phyloP scores from a whole-genome alignment of 805 yeast species.

The Nakazawaea wyomingensis region DNA sequence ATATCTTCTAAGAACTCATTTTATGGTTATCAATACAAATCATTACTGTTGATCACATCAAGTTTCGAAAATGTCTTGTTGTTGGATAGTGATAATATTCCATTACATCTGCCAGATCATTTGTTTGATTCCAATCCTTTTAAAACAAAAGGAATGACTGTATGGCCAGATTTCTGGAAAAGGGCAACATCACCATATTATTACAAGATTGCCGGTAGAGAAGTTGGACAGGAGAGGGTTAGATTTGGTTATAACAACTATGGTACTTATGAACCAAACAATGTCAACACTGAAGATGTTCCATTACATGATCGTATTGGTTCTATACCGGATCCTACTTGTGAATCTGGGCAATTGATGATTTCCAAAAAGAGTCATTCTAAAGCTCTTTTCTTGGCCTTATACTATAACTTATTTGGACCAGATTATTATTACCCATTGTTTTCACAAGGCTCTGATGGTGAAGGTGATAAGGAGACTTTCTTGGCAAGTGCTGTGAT shows the following conservation, averaged over 20 bases:
- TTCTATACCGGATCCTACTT: constrained; percentile 57
- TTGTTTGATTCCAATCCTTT: constrained; percentile 58
- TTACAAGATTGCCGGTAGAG: constrained; percentile 42
- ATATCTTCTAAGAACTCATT: constrained; percentile 45
- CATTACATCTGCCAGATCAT: constrained; percentile 57
- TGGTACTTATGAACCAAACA: constrained; percentile 28
- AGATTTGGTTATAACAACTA: constrained; percentile 34
- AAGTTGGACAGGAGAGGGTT: constrained; percentile 36
- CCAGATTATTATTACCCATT: constrained; percentile 53
- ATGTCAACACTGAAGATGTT: constrained; percentile 20
- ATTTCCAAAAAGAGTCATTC: constrained; percentile 52
- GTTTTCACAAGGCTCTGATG: constrained; percentile 41
- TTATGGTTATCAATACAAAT: constrained; percentile 64
- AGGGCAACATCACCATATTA: constrained; percentile 47
- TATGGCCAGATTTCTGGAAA: constrained; percentile 42
- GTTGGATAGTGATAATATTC: constrained; percentile 73
- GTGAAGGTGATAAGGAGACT: constrained; percentile 60
- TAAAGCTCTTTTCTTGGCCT: constrained; percentile 44
- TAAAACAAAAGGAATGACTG: constrained; percentile 46
- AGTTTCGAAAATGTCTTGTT: constrained; percentile 67
- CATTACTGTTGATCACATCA: constrained; percentile 66
- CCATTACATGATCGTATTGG: constrained; percentile 59
- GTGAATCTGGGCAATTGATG: constrained; percentile 62
- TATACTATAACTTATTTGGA: constrained; percentile 59
- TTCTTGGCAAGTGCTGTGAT: constrained; percentile 56